Evolutionary conservation across 805 yeast genomes (phyloP).

Genomic region (Candida vaughaniae): DNA sequence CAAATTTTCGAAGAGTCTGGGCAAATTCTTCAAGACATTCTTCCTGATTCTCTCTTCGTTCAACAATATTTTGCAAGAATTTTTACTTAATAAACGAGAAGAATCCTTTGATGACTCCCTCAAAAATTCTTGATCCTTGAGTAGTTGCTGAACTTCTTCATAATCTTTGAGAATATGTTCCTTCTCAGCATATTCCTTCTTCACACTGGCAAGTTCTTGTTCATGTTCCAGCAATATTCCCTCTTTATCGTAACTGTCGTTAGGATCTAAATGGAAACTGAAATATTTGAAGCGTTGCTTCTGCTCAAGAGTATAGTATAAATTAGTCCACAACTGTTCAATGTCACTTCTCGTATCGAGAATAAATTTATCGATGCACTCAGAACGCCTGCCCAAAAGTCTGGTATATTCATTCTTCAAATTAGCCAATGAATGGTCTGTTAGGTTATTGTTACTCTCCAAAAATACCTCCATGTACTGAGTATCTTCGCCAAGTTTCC

Average conservation of each 20-base stretch:
- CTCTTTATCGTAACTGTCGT: conserved; percentile 53
- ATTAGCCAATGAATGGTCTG: conserved; percentile 45
- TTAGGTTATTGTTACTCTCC: conserved; percentile 46
- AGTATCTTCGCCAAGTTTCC: conserved; percentile 49
- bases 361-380: conserved; percentile 67
- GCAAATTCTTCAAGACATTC: conserved; percentile 64
- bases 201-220: conserved; percentile 52
- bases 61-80: conserved; percentile 73
- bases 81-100: conserved; percentile 69
- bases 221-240: conserved; percentile 62
- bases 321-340: conserved; percentile 56
- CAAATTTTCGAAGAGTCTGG: conserved; percentile 56
- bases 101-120: conserved; percentile 77
- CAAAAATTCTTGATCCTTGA: conserved; percentile 60
- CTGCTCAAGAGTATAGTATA: conserved; percentile 58
- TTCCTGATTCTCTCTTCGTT: conserved; percentile 79
- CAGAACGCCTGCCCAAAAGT: conserved; percentile 58
- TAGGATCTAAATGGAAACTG: conserved; percentile 26
- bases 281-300: conserved; percentile 46
- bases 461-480: conserved; percentile 43
- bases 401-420: conserved; percentile 57
- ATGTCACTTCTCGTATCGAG: conserved; percentile 59
- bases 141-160: conserved; percentile 52
- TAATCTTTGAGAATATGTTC: conserved; percentile 58
- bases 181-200: conserved; percentile 48